phyloP scores from a whole-genome alignment of 306 rosid genomes.

The Rubus parviflorus region DNA sequence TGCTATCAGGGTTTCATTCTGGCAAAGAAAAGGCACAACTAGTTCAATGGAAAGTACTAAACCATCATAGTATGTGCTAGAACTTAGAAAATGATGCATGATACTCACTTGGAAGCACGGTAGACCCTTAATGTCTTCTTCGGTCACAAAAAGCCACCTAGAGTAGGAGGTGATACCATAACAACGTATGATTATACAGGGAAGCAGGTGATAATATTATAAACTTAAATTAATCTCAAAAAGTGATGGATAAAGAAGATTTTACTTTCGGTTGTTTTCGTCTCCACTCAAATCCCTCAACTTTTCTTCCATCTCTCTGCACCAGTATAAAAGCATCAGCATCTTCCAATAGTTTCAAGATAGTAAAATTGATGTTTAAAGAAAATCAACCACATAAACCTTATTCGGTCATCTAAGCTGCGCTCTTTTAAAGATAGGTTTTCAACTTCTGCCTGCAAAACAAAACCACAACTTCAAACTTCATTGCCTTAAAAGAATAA shows the following conservation, averaged over 20 bases:
- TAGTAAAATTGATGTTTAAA: slow-evolving; percentile 18
- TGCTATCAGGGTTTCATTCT: slow-evolving; percentile 98
- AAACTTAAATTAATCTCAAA: slow-evolving; percentile 14
- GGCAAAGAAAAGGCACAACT: slow-evolving; percentile 30
- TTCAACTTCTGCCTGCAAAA: slow-evolving; percentile 87
- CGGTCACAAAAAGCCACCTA: slow-evolving; percentile 91
- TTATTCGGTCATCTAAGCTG: slow-evolving; percentile 77
- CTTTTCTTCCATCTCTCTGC: slow-evolving; percentile 90
- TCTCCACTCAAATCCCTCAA: slow-evolving; percentile 81
- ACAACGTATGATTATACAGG: not conserved
- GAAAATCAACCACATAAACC: slow-evolving; percentile 49
- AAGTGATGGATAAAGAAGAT: slow-evolving; percentile 13
- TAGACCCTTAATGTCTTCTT: slow-evolving; percentile 83
- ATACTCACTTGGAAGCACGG: slow-evolving; percentile 77
- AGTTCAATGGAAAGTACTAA: slow-evolving; percentile 29
- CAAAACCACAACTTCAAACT: slow-evolving; percentile 35
- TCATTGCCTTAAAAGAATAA: slow-evolving; percentile 13
- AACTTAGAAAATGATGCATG: slow-evolving; percentile 27
- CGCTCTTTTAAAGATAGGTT: slow-evolving; percentile 74
- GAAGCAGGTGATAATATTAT: not conserved
- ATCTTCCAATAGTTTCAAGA: slow-evolving; percentile 24
- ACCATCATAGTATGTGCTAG: slow-evolving; percentile 9
- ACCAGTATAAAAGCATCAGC: slow-evolving; percentile 33
- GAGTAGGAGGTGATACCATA: slow-evolving; percentile 9
- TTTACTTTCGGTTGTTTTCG: slow-evolving; percentile 76